phyloP scores from a whole-genome alignment of 2,329 filamentous ascomycete genomes.

The Epichloe uncinata region DNA sequence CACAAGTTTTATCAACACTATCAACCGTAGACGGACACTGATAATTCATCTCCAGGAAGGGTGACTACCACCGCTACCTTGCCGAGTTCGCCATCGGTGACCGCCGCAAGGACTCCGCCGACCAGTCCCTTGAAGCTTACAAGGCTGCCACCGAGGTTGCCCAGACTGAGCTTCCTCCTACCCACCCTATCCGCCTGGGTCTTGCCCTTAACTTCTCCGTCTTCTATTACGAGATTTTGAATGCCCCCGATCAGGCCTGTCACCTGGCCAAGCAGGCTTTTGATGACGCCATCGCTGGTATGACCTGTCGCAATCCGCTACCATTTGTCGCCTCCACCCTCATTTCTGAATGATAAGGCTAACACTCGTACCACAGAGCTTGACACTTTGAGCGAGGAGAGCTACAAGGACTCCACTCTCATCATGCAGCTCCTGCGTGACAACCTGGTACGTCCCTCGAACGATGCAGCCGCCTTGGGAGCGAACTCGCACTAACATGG shows the following conservation, averaged over 20 bases:
- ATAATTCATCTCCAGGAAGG: slow-evolving; percentile 57
- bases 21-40: background rate
- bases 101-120: slow-evolving; percentile 87
- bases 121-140: slow-evolving; percentile 93
- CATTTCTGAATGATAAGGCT: background rate
- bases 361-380: slow-evolving; percentile 50
- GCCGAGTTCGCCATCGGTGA: slow-evolving; percentile 93
- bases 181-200: slow-evolving; percentile 94
- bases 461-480: background rate
- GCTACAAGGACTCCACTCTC: slow-evolving; percentile 97
- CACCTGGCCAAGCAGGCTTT: slow-evolving; percentile 98
- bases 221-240: slow-evolving; percentile 99
- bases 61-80: slow-evolving; percentile 97
- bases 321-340: background rate
- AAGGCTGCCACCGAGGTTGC: slow-evolving; percentile 94
- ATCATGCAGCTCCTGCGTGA: slow-evolving; percentile 98
- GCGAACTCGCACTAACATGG: background rate
- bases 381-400: slow-evolving; percentile 93
- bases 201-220: slow-evolving; percentile 98
- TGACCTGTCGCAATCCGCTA: slow-evolving; percentile 7
- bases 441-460: slow-evolving; percentile 60
- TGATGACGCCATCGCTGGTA: slow-evolving; percentile 85
- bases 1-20: background rate
- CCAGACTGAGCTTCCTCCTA: slow-evolving; percentile 92
- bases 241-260: slow-evolving; percentile 95